Evolutionary conservation across 163 green algal species (phyloP).

Genomic region (Smithsoniella earleae): DNA sequence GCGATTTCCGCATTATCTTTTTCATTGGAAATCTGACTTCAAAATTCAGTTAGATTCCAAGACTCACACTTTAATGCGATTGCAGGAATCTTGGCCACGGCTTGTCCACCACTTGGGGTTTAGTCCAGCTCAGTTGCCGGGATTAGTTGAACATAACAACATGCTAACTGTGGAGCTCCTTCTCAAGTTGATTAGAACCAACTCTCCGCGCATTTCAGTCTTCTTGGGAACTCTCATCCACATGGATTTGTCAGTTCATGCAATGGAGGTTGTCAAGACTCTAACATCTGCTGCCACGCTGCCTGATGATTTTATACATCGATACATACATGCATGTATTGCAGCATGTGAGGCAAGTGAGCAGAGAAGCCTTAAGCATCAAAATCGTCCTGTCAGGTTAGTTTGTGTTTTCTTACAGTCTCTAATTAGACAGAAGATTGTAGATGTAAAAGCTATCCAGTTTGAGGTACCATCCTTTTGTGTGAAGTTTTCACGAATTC

Average conservation of each 20-base stretch:
- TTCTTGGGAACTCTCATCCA: slow-evolving; percentile 43
- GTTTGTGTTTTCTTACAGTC: slow-evolving; percentile 81
- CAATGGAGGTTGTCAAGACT: slow-evolving; percentile 81
- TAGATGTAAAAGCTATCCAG: slow-evolving; percentile 64
- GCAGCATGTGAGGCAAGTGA: slow-evolving; percentile 44
- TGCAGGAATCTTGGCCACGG: slow-evolving; percentile 29
- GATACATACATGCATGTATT: slow-evolving; percentile 84
- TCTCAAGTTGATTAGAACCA: slow-evolving; percentile 45
- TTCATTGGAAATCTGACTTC: not conserved
- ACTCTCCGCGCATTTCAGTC: slow-evolving; percentile 37
- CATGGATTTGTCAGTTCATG: slow-evolving; percentile 70
- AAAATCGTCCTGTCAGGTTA: slow-evolving; percentile 74
- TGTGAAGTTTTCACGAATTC: slow-evolving; percentile 80
- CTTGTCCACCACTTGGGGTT: slow-evolving; percentile 44
- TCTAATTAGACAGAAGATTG: slow-evolving; percentile 65
- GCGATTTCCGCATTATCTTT: not conserved
- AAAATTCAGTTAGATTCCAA: not conserved
- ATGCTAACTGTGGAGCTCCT: slow-evolving; percentile 63
- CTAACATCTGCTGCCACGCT: slow-evolving; percentile 55
- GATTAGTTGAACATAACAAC: slow-evolving; percentile 72
- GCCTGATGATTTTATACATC: slow-evolving; percentile 69
- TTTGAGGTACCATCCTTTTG: slow-evolving; percentile 84
- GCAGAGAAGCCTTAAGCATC: slow-evolving; percentile 34
- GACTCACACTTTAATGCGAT: not conserved
- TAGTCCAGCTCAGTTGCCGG: slow-evolving; percentile 44